Conservation (phyloP, 176 grass and related monocot genomes). For the Echinochloa phyllopogon region DNA sequence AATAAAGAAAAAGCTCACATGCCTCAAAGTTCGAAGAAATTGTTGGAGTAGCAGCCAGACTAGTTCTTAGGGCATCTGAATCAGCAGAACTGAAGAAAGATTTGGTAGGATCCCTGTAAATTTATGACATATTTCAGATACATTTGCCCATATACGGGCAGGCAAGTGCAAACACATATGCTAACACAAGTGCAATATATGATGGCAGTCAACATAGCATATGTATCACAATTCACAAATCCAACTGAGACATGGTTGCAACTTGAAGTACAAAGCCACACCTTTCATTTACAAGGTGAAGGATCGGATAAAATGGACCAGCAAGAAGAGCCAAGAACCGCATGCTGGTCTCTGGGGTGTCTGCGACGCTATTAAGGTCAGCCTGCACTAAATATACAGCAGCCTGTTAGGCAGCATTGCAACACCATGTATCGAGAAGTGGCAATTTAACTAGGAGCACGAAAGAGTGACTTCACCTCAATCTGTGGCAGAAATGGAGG, state of each 20-base stretch:
- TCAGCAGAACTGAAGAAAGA: slow-evolving; percentile 52
- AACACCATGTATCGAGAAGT: slow-evolving; percentile 15
- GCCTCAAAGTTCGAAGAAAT: slow-evolving; percentile 96
- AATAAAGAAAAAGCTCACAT: slow-evolving; percentile 12
- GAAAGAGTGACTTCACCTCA: slow-evolving; percentile 60
- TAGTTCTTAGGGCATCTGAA: slow-evolving; percentile 75
- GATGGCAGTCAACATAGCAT: slow-evolving; percentile 17
- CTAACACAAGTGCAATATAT: slow-evolving; percentile 32
- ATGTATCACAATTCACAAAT: slow-evolving; percentile 44
- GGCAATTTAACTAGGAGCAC: slow-evolving; percentile 28
- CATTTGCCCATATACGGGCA: slow-evolving; percentile 6
- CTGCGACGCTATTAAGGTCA: slow-evolving; percentile 72
- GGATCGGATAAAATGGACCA: slow-evolving; percentile 92
- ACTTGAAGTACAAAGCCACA: slow-evolving; percentile 30
- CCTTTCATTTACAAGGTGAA: slow-evolving; percentile 90
- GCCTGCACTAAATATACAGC: slow-evolving; percentile 56
- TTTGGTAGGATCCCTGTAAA: slow-evolving; percentile 77
- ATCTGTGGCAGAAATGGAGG: slow-evolving; percentile 81
- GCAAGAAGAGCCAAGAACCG: slow-evolving; percentile 85
- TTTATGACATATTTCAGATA: slow-evolving; percentile 41
- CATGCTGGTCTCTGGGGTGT: slow-evolving; percentile 68
- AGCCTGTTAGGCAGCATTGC: slow-evolving; percentile 2
- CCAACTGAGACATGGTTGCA: slow-evolving; percentile 24
- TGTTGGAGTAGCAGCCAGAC: slow-evolving; percentile 60
- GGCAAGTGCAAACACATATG: not conserved